Evolutionary conservation across 371 early-diverging fungal genomes (phyloP).

Genomic region (Rhizopus delemar): DNA sequence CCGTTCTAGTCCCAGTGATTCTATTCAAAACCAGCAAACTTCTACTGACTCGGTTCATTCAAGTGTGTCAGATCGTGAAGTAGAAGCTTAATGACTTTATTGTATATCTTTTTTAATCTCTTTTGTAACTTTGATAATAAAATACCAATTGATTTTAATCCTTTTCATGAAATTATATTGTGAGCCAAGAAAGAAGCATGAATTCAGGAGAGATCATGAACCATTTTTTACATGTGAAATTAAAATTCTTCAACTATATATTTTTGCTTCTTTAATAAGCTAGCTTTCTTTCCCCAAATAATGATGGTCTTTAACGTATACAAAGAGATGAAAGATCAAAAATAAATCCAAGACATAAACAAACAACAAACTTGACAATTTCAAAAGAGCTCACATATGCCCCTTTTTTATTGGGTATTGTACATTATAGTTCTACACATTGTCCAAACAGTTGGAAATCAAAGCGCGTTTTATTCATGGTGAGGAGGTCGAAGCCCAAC

Average conservation of each 20-base stretch:
- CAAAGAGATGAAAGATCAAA: too few species aligned
- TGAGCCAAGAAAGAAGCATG: too few species aligned
- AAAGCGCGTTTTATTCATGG: constrained; percentile 18
- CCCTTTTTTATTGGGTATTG: not conserved
- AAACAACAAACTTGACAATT: too few species aligned
- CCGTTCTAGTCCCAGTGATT: constrained; percentile 12
- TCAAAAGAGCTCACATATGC: not conserved
- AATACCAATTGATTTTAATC: too few species aligned
- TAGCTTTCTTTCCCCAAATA: too few species aligned
- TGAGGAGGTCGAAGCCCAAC: constrained; percentile 60
- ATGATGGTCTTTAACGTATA: too few species aligned
- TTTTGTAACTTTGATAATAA: not conserved
- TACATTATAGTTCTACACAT: constrained; percentile 5
- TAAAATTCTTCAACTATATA: too few species aligned
- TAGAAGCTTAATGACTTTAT: not conserved
- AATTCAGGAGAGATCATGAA: too few species aligned
- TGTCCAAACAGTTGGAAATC: constrained; percentile 4
- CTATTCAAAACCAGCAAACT: constrained; percentile 24
- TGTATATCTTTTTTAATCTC: not conserved
- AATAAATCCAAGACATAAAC: too few species aligned
- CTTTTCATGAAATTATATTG: too few species aligned
- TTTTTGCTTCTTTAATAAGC: too few species aligned
- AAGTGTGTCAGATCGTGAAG: not conserved
- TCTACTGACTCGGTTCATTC: not conserved
- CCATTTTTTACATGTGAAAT: too few species aligned